These are phyloP conservation scores for Tremellales sp. DNA, from an alignment of 1,284 basidiomycete species.

Conservation along the genomic window DNA sequence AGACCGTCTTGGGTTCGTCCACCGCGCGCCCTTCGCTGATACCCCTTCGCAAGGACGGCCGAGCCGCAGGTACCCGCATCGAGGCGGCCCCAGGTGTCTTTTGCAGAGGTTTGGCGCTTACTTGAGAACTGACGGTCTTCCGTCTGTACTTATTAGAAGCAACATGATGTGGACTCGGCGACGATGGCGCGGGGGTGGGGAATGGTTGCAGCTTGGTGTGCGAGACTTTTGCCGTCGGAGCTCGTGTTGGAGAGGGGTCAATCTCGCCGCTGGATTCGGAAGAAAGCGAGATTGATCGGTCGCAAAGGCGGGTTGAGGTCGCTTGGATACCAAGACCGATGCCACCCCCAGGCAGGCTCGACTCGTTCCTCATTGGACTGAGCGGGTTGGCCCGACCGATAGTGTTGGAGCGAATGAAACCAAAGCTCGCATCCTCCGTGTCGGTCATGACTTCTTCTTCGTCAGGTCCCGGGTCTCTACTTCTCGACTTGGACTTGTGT, in stretches of 20 bases:
- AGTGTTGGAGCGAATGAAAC: neutral
- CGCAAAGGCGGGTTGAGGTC: neutral
- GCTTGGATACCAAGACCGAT: constrained; percentile 13
- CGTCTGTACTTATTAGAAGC: neutral
- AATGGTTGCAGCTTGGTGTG: constrained; percentile 3
- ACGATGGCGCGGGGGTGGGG: neutral
- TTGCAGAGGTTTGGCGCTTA: neutral
- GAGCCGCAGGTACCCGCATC: neutral
- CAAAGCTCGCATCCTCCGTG: constrained; percentile 6
- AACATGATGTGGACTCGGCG: neutral
- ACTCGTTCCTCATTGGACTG: constrained; percentile 9
- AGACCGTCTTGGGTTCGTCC: constrained; percentile 8
- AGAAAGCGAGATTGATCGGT: constrained; percentile 6
- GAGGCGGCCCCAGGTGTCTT: neutral
- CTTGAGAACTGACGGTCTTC: neutral
- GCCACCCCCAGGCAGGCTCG: constrained; percentile 8
- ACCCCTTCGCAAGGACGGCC: constrained; percentile 32
- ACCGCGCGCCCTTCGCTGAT: constrained; percentile 27
- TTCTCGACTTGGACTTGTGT: neutral
- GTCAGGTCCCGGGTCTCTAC: neutral
- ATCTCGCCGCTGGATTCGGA: constrained; percentile 21
- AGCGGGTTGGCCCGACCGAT: constrained; percentile 1
- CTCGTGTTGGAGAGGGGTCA: constrained; percentile 17
- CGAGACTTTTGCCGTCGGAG: constrained; percentile 3
- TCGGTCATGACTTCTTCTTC: constrained; percentile 11